Base-by-base conservation (phyloP, 148 eudicot species). In the Arbutus unedo region DNA sequence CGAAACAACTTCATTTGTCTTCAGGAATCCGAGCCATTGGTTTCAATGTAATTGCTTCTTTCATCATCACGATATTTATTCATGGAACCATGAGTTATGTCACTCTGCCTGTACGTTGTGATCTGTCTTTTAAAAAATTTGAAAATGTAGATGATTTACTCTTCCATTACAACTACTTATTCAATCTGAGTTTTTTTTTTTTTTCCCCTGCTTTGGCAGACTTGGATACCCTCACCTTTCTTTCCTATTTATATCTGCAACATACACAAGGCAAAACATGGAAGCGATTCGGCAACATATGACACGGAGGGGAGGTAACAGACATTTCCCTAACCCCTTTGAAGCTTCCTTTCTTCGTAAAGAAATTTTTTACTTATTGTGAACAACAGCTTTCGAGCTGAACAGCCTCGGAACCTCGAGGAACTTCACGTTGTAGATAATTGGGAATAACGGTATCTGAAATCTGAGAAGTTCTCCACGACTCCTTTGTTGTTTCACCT, bases 291-390 rank as follows among this genome's bases (percentile, higher is more conserved):
- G 2, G 72, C 89, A 59, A 89, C 90, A 23, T 92, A 91, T 62
- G 97, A 93, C 81, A 90, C 89, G 0, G 97, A 93, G 83, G 97
- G 95, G 62, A 93, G 97, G 97, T 93, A 78, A 81, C 68, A 55
- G 13, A 38, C 10, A 38, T 16, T 7, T 8, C 11, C 50, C 50
- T 4, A 10, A 18, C 19, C 13, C 21, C 49, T 74, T 19, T 3
- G 41, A 1, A 13, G 47, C 47, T 68, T 68, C 74, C 19, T 0
- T 68, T 38, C 9, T 11, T 68, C 4, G 47, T 68, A 6, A 31
- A 68, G 45, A 68, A 13, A 68, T 0, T 8, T 38, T 64, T 64
- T 64, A 8, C 21, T 38, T 16, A 11, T 1, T 38, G n/a, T 0
- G 7, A 41, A 18, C 31, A 44, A 66, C 44, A 31, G 2, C 68